Base-by-base conservation (phyloP, 352 stramenopile genomes). In the Pilasporangium apinafurcum region DNA sequence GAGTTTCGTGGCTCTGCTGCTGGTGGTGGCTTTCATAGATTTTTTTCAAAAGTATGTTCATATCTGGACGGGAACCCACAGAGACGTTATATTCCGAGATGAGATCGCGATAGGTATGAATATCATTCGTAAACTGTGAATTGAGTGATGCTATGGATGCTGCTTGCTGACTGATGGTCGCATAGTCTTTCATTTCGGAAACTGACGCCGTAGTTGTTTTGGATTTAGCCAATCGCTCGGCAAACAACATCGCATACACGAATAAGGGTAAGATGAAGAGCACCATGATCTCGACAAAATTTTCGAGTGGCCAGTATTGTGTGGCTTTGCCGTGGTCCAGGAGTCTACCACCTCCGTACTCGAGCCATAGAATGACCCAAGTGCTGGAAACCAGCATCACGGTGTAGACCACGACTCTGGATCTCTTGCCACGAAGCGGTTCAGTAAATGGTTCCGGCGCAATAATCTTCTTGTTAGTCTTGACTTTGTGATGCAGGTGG, bases 61-160 rank as follows among this genome's bases (percentile, higher is more conserved):
- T 71, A 33, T 75, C 57, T 3, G 63, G 63, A 8, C 65, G 56
- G 5, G 31, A 32, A 4, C 63, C 63, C 21, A 60, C 41, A 1
- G 22, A 28, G n/a, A 79, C 52, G 14, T 54, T 24, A 27, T 62
- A 58, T 16, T 55, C 26, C 5, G 45, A 39, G 14, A 71, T 25
- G 26, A 76, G 46, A 22, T 77, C 62, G 10, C 54, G 38, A 2
- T 65, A 29, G 0, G 53, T 67, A 27, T 29, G 41, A 2, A 71
- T 16, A n/a, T 67, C 55, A 21, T 27, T 24, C 2, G 2, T 14
- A 1, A 8, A 27, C 4, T 32, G 36, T 8, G 21, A 21, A 14
- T n/a, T n/a, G n/a, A n/a, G n/a, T n/a, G 34, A 26, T 18, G 20
- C 16, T 8, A 18, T 38, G 33, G 33, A 16, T 4, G 33, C 10